These are phyloP conservation scores for Iberis pinnata DNA, from an alignment of 345 rosid species.

Conservation along the genomic window DNA sequence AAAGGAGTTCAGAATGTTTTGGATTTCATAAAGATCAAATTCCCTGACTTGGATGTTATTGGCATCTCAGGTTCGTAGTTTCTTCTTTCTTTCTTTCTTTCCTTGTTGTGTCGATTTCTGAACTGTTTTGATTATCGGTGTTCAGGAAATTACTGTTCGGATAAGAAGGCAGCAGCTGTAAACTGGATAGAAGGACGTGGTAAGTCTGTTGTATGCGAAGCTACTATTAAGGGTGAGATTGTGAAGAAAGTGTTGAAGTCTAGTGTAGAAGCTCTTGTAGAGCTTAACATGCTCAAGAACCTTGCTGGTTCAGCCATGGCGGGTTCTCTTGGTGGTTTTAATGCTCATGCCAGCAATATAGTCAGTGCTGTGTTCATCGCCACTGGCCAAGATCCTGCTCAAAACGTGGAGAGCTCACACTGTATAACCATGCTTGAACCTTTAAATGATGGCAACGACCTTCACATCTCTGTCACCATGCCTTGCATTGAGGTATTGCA, in stretches of 20 bases:
- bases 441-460: conserved; percentile 35
- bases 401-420: conserved; percentile 76
- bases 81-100: neutral
- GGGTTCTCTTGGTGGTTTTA: conserved; percentile 74
- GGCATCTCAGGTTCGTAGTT: conserved; percentile 46
- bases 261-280: conserved; percentile 52
- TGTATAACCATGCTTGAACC: conserved; percentile 70
- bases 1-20: conserved; percentile 57
- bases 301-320: conserved; percentile 75
- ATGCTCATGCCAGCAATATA: conserved; percentile 71
- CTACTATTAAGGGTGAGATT: conserved; percentile 47
- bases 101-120: neutral
- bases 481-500: conserved; percentile 60
- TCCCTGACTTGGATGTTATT: conserved; percentile 53
- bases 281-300: conserved; percentile 68
- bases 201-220: conserved; percentile 63
- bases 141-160: conserved; percentile 58
- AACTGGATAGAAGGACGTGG: conserved; percentile 83
- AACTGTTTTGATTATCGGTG: neutral
- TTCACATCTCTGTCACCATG: conserved; percentile 68
- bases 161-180: conserved; percentile 61
- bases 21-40: conserved; percentile 34
- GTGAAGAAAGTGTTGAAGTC: conserved; percentile 64
- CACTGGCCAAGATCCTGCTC: conserved; percentile 84
- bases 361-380: conserved; percentile 61